A percentile compares a stretch with the other conserved stretches of the same genome.
These are phyloP conservation scores for Pyrus communis DNA, from an alignment of 306 rosid species.

Conservation along the genomic window DNA sequence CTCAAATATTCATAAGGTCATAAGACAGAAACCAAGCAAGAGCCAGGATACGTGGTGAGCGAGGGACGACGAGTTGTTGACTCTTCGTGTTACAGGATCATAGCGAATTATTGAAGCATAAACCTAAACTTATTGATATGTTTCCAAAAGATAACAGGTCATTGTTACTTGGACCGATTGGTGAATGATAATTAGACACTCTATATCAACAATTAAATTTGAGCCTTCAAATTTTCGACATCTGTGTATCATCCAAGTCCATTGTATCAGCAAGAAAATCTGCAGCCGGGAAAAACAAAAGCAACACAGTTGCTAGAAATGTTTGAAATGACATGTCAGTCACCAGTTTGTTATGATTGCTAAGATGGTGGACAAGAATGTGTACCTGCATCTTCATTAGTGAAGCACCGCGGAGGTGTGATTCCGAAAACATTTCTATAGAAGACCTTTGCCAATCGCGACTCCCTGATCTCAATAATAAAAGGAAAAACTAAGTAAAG, in stretches of 20 bases:
- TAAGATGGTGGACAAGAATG: not conserved
- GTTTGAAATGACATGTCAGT: not conserved
- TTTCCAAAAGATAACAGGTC: too few relatives aligned
- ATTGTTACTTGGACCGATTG: not conserved
- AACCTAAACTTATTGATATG: too few relatives aligned
- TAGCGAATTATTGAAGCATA: too few relatives aligned
- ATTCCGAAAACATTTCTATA: too few relatives aligned
- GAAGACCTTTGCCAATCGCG: conserved; percentile 59
- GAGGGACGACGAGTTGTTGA: too few relatives aligned
- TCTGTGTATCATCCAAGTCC: conserved; percentile 54
- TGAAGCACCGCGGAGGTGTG: too few relatives aligned
- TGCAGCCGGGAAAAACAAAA: conserved; percentile 22
- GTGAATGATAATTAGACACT: not conserved
- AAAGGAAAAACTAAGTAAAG: not conserved
- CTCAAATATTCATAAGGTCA: too few relatives aligned
- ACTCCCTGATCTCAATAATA: conserved; percentile 57
- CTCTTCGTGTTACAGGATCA: too few relatives aligned
- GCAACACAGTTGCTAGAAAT: not conserved
- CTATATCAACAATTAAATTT: conserved; percentile 16
- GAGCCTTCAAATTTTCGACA: conserved; percentile 46
- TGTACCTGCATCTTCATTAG: too few relatives aligned
- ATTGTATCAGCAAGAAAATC: conserved; percentile 68
- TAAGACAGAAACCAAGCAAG: too few relatives aligned
- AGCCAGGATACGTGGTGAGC: too few relatives aligned
- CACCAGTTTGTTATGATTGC: not conserved